These are phyloP conservation scores for Fusarium caatingaense DNA, from an alignment of 2,329 filamentous ascomycete genomes.

Conservation along the genomic window DNA sequence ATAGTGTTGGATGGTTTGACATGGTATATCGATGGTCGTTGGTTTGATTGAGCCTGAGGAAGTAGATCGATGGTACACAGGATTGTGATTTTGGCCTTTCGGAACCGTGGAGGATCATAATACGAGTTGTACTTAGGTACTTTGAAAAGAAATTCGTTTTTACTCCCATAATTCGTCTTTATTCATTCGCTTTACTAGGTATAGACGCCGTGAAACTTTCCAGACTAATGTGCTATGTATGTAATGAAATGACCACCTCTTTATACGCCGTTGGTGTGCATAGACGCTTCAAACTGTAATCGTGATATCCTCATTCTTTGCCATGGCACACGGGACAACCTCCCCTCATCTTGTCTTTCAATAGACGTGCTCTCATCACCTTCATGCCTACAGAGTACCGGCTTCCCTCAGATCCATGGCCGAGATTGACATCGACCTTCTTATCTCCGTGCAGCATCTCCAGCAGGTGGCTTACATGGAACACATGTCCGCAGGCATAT, in stretches of 20 bases:
- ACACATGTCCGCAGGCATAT: slow-evolving; percentile 85
- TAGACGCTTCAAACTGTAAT: slow-evolving; percentile 18
- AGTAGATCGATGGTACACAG: slow-evolving; percentile 37
- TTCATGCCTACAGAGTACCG: slow-evolving; percentile 83
- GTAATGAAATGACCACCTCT: slow-evolving; percentile 19
- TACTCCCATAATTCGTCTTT: slow-evolving; percentile 15
- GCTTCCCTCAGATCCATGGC: slow-evolving; percentile 55
- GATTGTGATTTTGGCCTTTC: slow-evolving; percentile 41
- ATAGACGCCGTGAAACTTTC: slow-evolving; percentile 13
- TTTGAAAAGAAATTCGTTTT: slow-evolving; percentile 37
- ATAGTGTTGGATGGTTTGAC: slow-evolving; percentile 32
- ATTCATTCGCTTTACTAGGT: not conserved
- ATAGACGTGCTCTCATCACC: slow-evolving; percentile 83
- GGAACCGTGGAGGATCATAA: slow-evolving; percentile 39
- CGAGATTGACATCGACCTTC: slow-evolving; percentile 60
- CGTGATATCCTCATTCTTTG: slow-evolving; percentile 32
- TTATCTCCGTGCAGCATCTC: slow-evolving; percentile 61
- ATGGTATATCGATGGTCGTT: slow-evolving; percentile 23
- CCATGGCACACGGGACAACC: slow-evolving; percentile 71
- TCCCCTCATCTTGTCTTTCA: slow-evolving; percentile 75
- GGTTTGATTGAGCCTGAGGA: slow-evolving; percentile 27
- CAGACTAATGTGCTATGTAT: slow-evolving; percentile 5
- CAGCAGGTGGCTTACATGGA: slow-evolving; percentile 79
- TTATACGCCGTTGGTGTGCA: slow-evolving; percentile 24
- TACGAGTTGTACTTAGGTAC: slow-evolving; percentile 45